A percentile compares a stretch with the other conserved stretches of the same genome.
Conservation (phyloP, 306 rosid genomes). For the Rosa persica region DNA sequence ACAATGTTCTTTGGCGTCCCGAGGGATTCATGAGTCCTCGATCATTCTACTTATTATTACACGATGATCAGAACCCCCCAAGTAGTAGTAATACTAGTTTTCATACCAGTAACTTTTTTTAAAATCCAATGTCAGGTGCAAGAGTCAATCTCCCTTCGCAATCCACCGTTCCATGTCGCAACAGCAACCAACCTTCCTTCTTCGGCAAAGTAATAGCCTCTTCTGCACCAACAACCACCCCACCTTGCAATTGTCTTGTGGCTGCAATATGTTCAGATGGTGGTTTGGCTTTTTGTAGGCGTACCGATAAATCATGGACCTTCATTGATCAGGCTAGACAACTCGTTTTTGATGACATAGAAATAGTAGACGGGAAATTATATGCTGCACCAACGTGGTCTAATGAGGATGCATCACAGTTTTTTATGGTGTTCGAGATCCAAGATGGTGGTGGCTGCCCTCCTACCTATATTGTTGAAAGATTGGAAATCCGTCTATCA, state of each 20-base stretch:
- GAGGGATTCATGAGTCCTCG: neutral
- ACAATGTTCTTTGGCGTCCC: neutral
- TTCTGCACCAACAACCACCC: neutral
- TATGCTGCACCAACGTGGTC: neutral
- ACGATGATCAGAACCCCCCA: neutral
- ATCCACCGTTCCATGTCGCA: neutral
- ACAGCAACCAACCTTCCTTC: neutral
- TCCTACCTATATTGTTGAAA: neutral
- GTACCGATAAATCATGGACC: neutral
- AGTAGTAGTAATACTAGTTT: neutral
- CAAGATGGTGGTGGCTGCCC: neutral
- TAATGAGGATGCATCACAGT: neutral
- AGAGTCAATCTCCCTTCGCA: neutral
- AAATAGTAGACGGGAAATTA: neutral
- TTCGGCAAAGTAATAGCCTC: neutral
- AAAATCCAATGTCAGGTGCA: neutral
- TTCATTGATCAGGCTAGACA: neutral
- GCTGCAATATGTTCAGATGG: neutral
- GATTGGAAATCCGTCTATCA: neutral
- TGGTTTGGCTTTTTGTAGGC: neutral
- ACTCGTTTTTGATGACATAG: neutral
- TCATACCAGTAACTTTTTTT: neutral
- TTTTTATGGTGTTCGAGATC: neutral
- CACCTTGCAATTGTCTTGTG: neutral
- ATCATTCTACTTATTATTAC: neutral